Conservation (phyloP, 1,284 basidiomycete species). For the Leccinum variabile region DNA sequence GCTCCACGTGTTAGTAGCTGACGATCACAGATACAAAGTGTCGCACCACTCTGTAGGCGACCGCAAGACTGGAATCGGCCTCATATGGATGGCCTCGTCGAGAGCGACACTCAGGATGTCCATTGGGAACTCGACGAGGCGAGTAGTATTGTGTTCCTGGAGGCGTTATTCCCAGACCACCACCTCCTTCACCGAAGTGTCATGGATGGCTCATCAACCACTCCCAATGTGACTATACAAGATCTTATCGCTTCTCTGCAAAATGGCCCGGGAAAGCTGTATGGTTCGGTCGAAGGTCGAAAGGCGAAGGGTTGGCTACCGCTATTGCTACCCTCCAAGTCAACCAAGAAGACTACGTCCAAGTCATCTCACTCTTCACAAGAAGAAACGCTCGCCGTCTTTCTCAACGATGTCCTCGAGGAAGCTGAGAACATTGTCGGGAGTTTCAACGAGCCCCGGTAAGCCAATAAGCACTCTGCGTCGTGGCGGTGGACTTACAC, state of each 20-base stretch:
- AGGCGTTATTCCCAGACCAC: neutral
- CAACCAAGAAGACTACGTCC: neutral
- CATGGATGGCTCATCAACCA: neutral
- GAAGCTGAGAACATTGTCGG: neutral
- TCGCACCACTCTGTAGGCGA: neutral
- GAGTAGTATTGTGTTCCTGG: neutral
- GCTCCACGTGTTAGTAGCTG: neutral
- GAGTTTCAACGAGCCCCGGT: neutral
- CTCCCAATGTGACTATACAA: neutral
- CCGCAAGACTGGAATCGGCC: neutral
- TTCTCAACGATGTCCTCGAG: neutral
- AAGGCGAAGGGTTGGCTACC: neutral
- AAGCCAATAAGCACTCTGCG: neutral
- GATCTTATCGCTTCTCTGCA: neutral
- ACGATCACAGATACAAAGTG: neutral
- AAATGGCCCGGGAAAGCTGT: neutral
- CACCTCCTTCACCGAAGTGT: neutral
- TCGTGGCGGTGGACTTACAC: neutral
- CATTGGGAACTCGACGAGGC: neutral
- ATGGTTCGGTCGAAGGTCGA: neutral
- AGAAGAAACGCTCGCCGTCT: neutral
- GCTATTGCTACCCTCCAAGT: neutral
- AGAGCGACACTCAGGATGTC: neutral
- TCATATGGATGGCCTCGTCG: neutral
- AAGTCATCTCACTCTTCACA: neutral